Evolutionary conservation across 1,139 yeast genomes (phyloP).

Genomic region (Sugiyamaella japonica): DNA sequence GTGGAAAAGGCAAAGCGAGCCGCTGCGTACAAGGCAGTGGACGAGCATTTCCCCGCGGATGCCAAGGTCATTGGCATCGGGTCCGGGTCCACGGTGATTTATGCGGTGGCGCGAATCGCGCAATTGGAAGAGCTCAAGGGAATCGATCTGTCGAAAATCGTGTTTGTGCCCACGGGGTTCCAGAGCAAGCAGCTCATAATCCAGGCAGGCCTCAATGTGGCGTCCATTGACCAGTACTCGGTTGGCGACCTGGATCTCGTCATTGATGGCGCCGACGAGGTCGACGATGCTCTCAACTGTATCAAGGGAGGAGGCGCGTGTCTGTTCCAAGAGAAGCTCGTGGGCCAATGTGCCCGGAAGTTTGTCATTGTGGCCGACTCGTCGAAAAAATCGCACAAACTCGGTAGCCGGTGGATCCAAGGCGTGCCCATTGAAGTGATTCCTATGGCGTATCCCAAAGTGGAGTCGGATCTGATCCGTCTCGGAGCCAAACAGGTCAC

Average conservation of each 20-base stretch:
- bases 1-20: constrained; percentile 70
- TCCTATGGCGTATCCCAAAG: constrained; percentile 82
- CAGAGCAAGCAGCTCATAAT: constrained; percentile 86
- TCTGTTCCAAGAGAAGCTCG: constrained; percentile 92
- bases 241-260: constrained; percentile 72
- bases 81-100: constrained; percentile 94
- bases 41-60: constrained; percentile 70
- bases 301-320: constrained; percentile 99
- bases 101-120: constrained; percentile 92
- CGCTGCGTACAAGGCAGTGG: constrained; percentile 93
- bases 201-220: constrained; percentile 75
- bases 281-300: constrained; percentile 73
- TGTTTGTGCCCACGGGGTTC: constrained; percentile 95
- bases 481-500: constrained; percentile 67
- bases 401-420: constrained; percentile 82
- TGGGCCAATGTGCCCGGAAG: constrained; percentile 74
- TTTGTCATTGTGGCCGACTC: constrained; percentile 92
- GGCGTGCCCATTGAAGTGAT: constrained; percentile 97
- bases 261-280: constrained; percentile 98
- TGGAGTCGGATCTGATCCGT: constrained; percentile 56
- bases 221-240: constrained; percentile 78
- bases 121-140: constrained; percentile 54
- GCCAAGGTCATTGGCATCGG: constrained; percentile 91
- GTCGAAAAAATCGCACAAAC: constrained; percentile 64
- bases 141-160: constrained; percentile 33